phyloP scores from a whole-genome alignment of 495 filamentous ascomycete genomes.

The Aspergillus nidulans region DNA sequence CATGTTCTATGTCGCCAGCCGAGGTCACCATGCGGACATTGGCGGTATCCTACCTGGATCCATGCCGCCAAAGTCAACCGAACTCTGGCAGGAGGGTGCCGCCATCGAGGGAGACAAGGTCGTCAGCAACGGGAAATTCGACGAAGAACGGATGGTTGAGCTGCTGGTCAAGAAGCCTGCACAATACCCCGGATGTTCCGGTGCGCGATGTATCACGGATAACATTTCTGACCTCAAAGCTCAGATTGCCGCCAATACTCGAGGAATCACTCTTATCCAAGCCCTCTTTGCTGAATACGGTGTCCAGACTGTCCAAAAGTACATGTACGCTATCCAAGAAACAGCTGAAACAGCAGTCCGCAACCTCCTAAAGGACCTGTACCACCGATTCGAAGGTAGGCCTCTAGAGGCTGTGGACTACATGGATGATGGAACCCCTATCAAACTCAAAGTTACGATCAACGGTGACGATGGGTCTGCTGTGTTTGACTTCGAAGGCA shows the following conservation, averaged over 20 bases:
- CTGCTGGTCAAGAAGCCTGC: constrained; percentile 81
- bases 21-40: constrained; percentile 96
- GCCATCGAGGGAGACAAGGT: constrained; percentile 92
- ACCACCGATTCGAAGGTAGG: constrained; percentile 63
- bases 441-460: constrained; percentile 80
- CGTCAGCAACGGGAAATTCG: constrained; percentile 82
- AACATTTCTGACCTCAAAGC: constrained; percentile 96
- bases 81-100: constrained; percentile 92
- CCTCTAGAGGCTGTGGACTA: constrained; percentile 82
- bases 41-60: constrained; percentile 93
- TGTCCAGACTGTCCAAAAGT: constrained; percentile 86
- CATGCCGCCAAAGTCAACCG: constrained; percentile 92
- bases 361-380: constrained; percentile 62
- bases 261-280: constrained; percentile 87
- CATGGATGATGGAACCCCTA: constrained; percentile 96
- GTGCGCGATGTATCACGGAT: constrained; percentile 84
- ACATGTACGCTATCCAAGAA: constrained; percentile 90
- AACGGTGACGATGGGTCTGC: constrained; percentile 81
- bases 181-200: constrained; percentile 79
- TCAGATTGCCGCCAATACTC: constrained; percentile 93
- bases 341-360: constrained; percentile 87
- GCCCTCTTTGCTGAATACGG: constrained; percentile 84
- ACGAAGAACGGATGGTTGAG: constrained; percentile 82
- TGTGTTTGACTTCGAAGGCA: constrained; percentile 80
- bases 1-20: constrained; percentile 92